phyloP scores from a whole-genome alignment of 805 yeast species.

The Kodamaea lidongshanica region DNA sequence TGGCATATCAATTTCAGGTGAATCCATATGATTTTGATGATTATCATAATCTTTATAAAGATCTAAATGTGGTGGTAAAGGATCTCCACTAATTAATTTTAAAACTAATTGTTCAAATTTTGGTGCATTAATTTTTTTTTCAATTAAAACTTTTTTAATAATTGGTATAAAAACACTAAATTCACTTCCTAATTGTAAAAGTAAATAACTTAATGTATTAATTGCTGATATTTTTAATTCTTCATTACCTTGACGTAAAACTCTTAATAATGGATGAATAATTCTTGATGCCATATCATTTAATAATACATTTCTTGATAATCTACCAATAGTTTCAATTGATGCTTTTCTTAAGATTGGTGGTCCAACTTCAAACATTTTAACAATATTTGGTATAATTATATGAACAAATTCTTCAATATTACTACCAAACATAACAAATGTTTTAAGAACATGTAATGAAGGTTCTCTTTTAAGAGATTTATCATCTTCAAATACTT shows the following conservation, averaged over 20 bases:
- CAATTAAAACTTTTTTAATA: constrained; percentile 59
- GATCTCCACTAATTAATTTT: constrained; percentile 75
- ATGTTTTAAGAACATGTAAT: constrained; percentile 68
- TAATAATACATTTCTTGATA: constrained; percentile 65
- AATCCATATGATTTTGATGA: constrained; percentile 38
- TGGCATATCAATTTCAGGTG: constrained; percentile 59
- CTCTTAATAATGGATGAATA: constrained; percentile 77
- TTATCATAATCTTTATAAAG: constrained; percentile 57
- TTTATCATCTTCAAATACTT: constrained; percentile 68
- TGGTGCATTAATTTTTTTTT: constrained; percentile 60
- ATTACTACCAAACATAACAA: constrained; percentile 81
- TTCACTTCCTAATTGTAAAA: constrained; percentile 77
- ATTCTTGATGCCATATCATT: constrained; percentile 88
- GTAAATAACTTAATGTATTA: constrained; percentile 72
- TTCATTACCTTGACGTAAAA: constrained; percentile 46
- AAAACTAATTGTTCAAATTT: constrained; percentile 77
- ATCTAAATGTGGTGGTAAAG: constrained; percentile 70
- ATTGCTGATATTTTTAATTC: constrained; percentile 62
- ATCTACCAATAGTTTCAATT: constrained; percentile 73
- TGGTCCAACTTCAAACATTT: constrained; percentile 69
- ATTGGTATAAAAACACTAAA: constrained; percentile 83
- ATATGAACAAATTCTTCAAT: constrained; percentile 85
- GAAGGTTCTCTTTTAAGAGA: constrained; percentile 57
- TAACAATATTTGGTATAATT: constrained; percentile 78
- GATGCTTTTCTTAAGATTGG: constrained; percentile 62